Conservation (phyloP, 176 grass and related monocot species). For the Ananas comosus region DNA sequence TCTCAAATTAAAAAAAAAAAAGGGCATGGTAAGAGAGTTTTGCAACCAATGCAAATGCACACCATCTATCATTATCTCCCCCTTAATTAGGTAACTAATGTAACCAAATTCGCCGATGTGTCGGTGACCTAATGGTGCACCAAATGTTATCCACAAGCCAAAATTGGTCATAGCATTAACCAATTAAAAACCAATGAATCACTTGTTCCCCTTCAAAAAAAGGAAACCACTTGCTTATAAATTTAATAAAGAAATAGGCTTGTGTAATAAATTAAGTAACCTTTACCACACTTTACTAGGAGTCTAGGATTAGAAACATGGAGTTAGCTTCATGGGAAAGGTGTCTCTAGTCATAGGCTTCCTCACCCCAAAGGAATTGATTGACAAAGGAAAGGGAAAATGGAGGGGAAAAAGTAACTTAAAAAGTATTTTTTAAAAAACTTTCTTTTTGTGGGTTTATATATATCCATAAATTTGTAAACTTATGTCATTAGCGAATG, state of each 20-base stretch:
- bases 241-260: neutral
- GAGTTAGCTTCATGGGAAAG: conserved; percentile 24
- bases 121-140: neutral
- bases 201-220: neutral
- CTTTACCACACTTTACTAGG: neutral
- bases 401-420: neutral
- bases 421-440: neutral
- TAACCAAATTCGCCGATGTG: neutral
- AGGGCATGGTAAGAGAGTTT: neutral
- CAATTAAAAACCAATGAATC: neutral
- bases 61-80: neutral
- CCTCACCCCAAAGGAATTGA: conserved; percentile 53
- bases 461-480: too few relatives aligned
- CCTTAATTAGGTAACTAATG: neutral
- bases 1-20: too few relatives aligned
- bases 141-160: neutral
- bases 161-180: neutral
- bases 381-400: conserved; percentile 24
- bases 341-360: conserved; percentile 16
- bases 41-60: neutral
- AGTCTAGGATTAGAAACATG: neutral
- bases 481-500: too few relatives aligned
- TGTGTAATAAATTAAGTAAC: neutral
- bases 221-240: neutral
- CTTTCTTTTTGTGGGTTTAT: too few relatives aligned